Base-by-base conservation (phyloP, 148 eudicot species). In the Chenopodium album region DNA sequence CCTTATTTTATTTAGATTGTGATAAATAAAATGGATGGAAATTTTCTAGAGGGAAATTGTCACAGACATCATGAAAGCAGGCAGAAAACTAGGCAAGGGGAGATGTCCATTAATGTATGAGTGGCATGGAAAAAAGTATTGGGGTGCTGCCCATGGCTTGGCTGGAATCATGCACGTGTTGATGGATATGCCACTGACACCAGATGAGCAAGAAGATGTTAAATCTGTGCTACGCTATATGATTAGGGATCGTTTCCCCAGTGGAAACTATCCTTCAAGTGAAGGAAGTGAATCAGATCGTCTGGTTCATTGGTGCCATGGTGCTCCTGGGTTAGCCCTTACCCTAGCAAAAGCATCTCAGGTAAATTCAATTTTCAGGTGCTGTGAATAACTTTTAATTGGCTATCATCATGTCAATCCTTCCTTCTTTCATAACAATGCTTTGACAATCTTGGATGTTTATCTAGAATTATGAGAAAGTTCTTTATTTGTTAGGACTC, bases 261-360 rank as follows among this genome's bases (percentile, higher is more conserved):
- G 94, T 83, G 94, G 98, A 31, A 95, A 95, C 69, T 95, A 93
- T 78, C 94, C 94, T 77, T 90, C 97, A 22, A 91, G 98, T 87
- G 92, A 95, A 87, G 97, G 89, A 78, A 89, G 88, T 67, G 92
- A 86, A 75, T 83, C 92, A 46, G 98, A 95, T 73, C 86, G 85
- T 80, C 92, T 95, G 71, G 94, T 95, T 59, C 98, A 95, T 84
- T 95, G 98, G 98, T 95, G 98, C 84, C 98, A 95, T 85, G 98
- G 98, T 63, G 98, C 98, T 79, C 90, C 97, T 81, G 98, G 98
- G 72, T 77, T 93, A 81, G 92, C 92, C 81, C 97, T 93, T 79
- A 91, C 98, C 48, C 90, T 95, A 56, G 91, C 85, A 20, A 93
- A 90, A 89, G 98, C 98, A 87, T 93, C 93, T 79, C 86, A 95